Percentiles rank a stretch among this genome's conserved stretches.
phyloP scores from a whole-genome alignment of 805 yeast genomes.

The Metschnikowia koreensis region DNA sequence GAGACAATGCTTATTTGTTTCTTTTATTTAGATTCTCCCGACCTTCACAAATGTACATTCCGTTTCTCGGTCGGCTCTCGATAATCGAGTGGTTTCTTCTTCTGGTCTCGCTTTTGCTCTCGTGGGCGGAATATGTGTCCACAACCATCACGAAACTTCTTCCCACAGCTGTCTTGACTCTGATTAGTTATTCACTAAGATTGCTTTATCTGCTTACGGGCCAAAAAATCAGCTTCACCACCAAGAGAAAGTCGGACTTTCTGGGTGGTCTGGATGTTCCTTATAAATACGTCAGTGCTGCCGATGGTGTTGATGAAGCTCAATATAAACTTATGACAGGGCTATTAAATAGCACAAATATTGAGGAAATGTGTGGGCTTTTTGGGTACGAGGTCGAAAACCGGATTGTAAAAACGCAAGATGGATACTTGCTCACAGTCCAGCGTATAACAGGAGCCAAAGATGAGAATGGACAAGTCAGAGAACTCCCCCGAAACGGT shows the following conservation, averaged over 20 bases:
- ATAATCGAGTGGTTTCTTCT: constrained; percentile 51
- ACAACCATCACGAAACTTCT: constrained; percentile 45
- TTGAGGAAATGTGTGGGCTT: constrained; percentile 63
- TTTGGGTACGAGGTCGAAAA: constrained; percentile 74
- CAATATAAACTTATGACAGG: constrained; percentile 32
- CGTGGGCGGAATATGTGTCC: constrained; percentile 49
- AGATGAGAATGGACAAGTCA: constrained; percentile 2
- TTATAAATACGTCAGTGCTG: constrained; percentile 26
- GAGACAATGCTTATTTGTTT: too few species aligned
- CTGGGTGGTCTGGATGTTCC: constrained; percentile 12
- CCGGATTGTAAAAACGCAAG: constrained; percentile 73
- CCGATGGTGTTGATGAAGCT: constrained; percentile 19
- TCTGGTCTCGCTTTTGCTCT: constrained; percentile 41
- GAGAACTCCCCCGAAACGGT: constrained; percentile 17
- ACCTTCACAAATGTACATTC: constrained; percentile 13
- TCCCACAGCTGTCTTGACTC: constrained; percentile 41
- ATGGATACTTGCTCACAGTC: constrained; percentile 70
- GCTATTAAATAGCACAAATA: constrained; percentile 47
- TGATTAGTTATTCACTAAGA: constrained; percentile 31
- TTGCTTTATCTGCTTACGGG: constrained; percentile 27
- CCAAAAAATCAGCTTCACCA: constrained; percentile 26
- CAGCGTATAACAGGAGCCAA: constrained; percentile 58
- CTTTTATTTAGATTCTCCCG: too few species aligned
- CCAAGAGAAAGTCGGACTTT: constrained; percentile 10
- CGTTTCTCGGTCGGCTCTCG: constrained; percentile 39